Conservation (phyloP, 768 basidiomycete species). For the Daedaleopsis sinensis region DNA sequence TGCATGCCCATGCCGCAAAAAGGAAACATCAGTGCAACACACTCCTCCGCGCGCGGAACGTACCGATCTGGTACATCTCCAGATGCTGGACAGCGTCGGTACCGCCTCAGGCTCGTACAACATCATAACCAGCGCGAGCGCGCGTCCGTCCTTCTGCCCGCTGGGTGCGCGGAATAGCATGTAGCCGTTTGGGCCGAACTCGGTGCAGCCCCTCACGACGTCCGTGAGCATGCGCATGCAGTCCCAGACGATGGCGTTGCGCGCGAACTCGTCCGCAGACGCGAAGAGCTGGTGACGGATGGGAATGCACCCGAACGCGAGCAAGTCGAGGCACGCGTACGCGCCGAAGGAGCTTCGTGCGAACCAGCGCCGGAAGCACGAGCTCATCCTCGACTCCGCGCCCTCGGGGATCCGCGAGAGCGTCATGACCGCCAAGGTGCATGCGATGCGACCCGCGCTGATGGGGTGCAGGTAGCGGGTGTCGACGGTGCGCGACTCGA, state of each 20-base stretch:
- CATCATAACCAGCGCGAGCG: slow-evolving; percentile 48
- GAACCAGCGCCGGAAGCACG: slow-evolving; percentile 62
- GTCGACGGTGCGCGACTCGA: too few relatives aligned
- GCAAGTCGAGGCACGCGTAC: slow-evolving; percentile 70
- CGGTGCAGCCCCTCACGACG: slow-evolving; percentile 48
- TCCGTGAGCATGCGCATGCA: slow-evolving; percentile 49
- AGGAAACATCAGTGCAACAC: neutral
- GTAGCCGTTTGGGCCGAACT: slow-evolving; percentile 58
- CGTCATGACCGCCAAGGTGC: slow-evolving; percentile 48
- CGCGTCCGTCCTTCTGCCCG: too few relatives aligned
- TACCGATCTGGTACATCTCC: neutral
- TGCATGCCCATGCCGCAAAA: too few relatives aligned
- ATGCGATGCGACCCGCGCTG: slow-evolving; percentile 55
- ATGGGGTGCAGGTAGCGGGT: slow-evolving; percentile 54
- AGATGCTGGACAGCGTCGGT: slow-evolving; percentile 4
- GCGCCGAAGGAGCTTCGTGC: slow-evolving; percentile 64
- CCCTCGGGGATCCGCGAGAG: slow-evolving; percentile 36
- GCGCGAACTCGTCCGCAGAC: slow-evolving; percentile 45
- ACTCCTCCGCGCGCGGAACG: neutral
- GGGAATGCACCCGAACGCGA: slow-evolving; percentile 68
- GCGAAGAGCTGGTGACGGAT: slow-evolving; percentile 66
- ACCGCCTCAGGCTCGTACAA: slow-evolving; percentile 43
- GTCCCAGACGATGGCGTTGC: slow-evolving; percentile 56
- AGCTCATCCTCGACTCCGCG: slow-evolving; percentile 44
- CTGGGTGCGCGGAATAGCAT: slow-evolving; percentile 60